Conservation (phyloP, 495 filamentous ascomycete species). For the Penicillium fimorum region DNA sequence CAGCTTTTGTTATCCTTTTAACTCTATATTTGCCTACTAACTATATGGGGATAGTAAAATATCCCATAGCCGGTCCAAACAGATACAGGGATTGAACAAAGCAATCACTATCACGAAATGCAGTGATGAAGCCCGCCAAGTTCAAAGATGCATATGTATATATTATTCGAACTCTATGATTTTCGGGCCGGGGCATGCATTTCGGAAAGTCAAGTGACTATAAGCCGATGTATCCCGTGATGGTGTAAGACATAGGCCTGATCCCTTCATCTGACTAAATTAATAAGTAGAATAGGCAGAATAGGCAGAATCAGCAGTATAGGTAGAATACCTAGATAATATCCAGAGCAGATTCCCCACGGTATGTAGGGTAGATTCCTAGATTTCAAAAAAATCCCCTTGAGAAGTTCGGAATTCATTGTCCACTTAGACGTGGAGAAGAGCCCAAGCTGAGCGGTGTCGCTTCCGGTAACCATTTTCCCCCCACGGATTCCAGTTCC, state of each 20-base stretch:
- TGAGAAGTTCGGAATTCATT: background rate
- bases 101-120: background rate
- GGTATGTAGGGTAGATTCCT: background rate
- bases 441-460: background rate
- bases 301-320: background rate
- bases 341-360: background rate
- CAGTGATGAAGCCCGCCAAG: background rate
- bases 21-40: background rate
- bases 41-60: background rate
- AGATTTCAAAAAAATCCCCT: background rate
- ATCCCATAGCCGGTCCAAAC: no score
- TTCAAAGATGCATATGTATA: background rate
- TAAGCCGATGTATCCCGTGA: slow-evolving; percentile 5
- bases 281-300: background rate
- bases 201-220: background rate
- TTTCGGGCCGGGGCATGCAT: background rate
- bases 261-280: slow-evolving; percentile 1
- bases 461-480: slow-evolving; percentile 8
- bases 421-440: background rate
- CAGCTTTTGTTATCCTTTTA: background rate
- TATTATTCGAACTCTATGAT: background rate
- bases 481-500: slow-evolving; percentile 26
- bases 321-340: background rate
- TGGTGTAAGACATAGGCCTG: background rate
- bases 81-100: no score